Evolutionary conservation across 192 early-diverging fungal species (phyloP), one percentile per base, ranked within the genome.

Genomic region (Podila epicladia): DNA sequence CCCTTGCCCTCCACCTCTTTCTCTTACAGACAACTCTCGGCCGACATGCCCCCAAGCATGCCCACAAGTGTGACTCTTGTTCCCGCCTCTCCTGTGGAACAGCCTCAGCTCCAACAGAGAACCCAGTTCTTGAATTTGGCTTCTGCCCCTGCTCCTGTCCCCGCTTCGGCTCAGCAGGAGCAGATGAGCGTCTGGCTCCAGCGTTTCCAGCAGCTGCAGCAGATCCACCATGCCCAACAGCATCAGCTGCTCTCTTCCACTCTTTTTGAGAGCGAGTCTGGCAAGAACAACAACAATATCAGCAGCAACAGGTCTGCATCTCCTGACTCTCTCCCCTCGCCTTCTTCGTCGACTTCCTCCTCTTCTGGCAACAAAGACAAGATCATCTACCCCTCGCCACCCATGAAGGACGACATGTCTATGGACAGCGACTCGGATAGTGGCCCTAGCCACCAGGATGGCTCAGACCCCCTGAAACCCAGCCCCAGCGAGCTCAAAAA

Each of bases 401-500:
- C 77, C 9, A 80, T 80, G 67, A 80, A 69, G 55, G 77, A 80
- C 48, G 77, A 80, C 41, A 33, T 80, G 33, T 59, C 37, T 55
- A 69, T 72, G 77, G 77, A 80, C 41, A 80, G 77, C 26, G 77
- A 80, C 37, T 68, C 65, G n/a, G 77, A 80, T 37, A 38, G 55
- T 51, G 58, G 51, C 3, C 37, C 51, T 1, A 71, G 60, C 55
- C 57, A 59, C n/a, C 31, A 31, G 12, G 55, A 35, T 20, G 45
- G 45, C 17, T 51, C 69, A 5, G 77, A 80, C 32, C 71, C 77
- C 12, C 26, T 80, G 37, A 80, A 69, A 62, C 77, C 77, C 31
- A 82, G 67, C 35, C 69, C 72, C 45, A 74, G 88, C 45, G 90
- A 93, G 68, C 71, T 91, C 63, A 92, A 91, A 51, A 85, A 84